Conservation (phyloP, 257 asterid species). For the Haberlea rhodopensis region DNA sequence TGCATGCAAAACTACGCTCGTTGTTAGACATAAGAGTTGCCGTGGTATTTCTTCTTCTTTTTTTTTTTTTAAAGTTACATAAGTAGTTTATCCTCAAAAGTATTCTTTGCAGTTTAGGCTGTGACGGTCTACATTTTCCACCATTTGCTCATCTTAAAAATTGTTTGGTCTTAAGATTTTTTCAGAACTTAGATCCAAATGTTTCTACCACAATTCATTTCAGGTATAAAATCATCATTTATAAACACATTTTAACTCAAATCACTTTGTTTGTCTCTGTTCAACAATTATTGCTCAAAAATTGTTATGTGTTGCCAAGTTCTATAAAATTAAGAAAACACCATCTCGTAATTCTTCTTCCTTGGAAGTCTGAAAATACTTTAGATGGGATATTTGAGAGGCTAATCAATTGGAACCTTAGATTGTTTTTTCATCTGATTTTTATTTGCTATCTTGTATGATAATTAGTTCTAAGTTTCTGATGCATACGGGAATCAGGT, state of each 20-base stretch:
- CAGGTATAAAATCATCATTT: background rate
- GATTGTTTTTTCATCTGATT: slow-evolving; percentile 1
- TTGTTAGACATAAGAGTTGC: slow-evolving; percentile 98
- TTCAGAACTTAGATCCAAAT: background rate
- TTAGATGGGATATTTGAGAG: background rate
- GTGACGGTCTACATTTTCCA: background rate
- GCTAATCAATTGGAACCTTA: background rate
- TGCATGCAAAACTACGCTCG: slow-evolving; percentile 88
- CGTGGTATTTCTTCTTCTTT: slow-evolving; percentile 56
- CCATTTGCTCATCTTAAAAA: background rate
- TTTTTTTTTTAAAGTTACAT: background rate
- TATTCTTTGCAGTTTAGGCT: background rate
- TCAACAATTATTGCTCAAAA: background rate
- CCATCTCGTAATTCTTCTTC: background rate
- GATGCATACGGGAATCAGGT: slow-evolving; percentile 56
- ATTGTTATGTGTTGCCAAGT: background rate
- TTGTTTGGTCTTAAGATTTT: background rate
- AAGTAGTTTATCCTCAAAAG: slow-evolving; percentile 11
- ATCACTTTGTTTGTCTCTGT: background rate
- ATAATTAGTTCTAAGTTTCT: slow-evolving; percentile 17
- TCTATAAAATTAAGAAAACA: background rate
- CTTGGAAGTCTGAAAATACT: background rate
- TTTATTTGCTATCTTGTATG: slow-evolving; percentile 21
- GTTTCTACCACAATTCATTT: background rate
- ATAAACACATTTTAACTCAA: background rate